Evolutionary conservation across 164 flowering plant species (phyloP).

Genomic region (Aristolochia fimbriata): DNA sequence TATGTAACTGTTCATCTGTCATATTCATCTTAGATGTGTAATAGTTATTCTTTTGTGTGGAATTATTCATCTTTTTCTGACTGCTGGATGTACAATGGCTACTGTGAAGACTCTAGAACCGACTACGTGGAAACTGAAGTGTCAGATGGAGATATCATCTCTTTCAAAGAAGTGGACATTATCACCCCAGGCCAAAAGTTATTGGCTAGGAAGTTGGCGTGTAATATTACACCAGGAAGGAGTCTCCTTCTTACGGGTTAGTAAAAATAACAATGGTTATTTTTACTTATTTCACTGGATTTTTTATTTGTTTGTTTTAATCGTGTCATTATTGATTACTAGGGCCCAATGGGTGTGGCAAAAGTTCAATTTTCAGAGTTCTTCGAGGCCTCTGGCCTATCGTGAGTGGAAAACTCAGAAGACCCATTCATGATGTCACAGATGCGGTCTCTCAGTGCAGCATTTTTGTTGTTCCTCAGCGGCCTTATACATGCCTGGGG

Average conservation of each 20-base stretch:
- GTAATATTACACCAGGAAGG: conserved; percentile 58
- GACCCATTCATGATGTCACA: conserved; percentile 36
- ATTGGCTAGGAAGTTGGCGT: conserved; percentile 71
- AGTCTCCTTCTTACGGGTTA: conserved; percentile 94
- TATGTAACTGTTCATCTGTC: too few relatives aligned
- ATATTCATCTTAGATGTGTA: too few relatives aligned
- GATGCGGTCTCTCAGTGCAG: conserved; percentile 42
- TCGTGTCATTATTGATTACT: conserved; percentile 12
- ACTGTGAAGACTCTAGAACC: conserved; percentile 7
- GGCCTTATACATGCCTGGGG: conserved; percentile 95
- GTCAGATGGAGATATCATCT: conserved; percentile 42
- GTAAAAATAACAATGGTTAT: conserved; percentile 15
- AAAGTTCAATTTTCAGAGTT: conserved; percentile 94
- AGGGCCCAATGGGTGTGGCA: conserved; percentile 99
- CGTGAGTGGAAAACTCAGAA: conserved; percentile 56
- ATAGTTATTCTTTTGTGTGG: too few relatives aligned
- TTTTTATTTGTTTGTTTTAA: neutral
- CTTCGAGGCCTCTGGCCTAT: conserved; percentile 94
- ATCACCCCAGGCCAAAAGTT: conserved; percentile 82
- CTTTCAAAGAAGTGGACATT: conserved; percentile 77
- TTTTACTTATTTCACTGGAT: neutral
- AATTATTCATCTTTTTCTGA: too few relatives aligned
- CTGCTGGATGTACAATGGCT: conserved; percentile 19
- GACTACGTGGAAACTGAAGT: conserved; percentile 11
- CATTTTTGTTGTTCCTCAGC: conserved; percentile 83